phyloP scores from a whole-genome alignment of 2,329 filamentous ascomycete genomes.

The Fusarium tanahbumbuense region DNA sequence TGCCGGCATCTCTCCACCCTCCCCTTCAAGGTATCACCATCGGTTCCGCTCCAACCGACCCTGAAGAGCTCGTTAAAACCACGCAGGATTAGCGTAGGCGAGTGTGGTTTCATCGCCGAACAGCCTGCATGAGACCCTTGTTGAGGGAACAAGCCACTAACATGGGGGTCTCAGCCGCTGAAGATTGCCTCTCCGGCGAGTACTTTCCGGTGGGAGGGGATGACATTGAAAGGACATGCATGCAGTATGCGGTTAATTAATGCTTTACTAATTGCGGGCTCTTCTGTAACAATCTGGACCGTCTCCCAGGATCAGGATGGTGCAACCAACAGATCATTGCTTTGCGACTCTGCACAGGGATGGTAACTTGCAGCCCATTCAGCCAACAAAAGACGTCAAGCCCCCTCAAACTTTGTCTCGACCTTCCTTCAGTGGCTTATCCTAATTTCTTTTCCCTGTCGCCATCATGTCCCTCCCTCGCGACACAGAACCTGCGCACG shows the following conservation, averaged over 20 bases:
- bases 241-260: not conserved
- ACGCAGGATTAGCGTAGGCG: not conserved
- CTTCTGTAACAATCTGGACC: not conserved
- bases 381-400: not conserved
- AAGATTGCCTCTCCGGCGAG: not conserved
- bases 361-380: not conserved
- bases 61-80: not conserved
- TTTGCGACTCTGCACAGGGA: not conserved
- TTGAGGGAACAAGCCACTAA: not conserved
- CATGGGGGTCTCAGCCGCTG: not conserved
- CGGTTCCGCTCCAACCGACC: slow-evolving; percentile 17
- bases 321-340: not conserved
- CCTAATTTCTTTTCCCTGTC: slow-evolving; percentile 6
- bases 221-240: not conserved
- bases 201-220: not conserved
- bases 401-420: not conserved
- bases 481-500: slow-evolving; percentile 26
- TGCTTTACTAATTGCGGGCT: not conserved
- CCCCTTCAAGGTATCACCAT: not conserved
- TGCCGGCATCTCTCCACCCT: not conserved
- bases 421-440: not conserved
- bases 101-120: slow-evolving; percentile 26
- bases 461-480: slow-evolving; percentile 5
- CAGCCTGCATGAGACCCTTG: slow-evolving; percentile 1
- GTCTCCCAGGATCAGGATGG: not conserved